A percentile compares a stretch with the other conserved stretches of the same genome.
Evolutionary conservation across 148 eudicot genomes (phyloP).

Genomic region (Nepenthes mirabilis): DNA sequence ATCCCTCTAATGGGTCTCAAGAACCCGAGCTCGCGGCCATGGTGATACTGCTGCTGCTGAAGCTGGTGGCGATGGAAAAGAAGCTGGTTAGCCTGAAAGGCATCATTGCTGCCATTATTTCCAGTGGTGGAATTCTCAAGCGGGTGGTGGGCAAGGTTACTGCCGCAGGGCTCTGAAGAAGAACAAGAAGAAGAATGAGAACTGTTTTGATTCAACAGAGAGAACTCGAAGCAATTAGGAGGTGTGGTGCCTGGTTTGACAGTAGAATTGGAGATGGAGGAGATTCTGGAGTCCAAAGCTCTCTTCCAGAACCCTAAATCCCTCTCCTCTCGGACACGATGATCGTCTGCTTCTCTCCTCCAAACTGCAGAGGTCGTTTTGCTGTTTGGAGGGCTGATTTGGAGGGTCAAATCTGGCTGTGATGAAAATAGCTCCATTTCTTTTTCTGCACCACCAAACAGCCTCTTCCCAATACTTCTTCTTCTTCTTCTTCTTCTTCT

Average conservation of each 20-base stretch:
- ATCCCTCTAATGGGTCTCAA: conserved; percentile 80
- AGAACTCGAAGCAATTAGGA: conserved; percentile 11
- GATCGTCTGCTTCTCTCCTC: conserved; percentile 3
- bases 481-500: neutral
- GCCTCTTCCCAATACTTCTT: neutral
- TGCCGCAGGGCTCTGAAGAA: conserved; percentile 3
- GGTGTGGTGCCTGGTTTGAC: conserved; percentile 1
- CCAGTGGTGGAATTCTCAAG: conserved; percentile 1
- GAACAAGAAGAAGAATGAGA: neutral
- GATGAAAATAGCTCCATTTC: conserved; percentile 89
- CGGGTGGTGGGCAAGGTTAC: no score
- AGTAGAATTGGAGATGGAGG: conserved; percentile 11
- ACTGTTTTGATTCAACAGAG: neutral
- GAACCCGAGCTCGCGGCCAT: conserved; percentile 22
- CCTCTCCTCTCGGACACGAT: conserved; percentile 7
- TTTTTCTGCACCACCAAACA: neutral
- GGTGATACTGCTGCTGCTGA: neutral
- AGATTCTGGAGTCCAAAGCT: conserved; percentile 30
- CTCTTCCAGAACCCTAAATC: conserved; percentile 56
- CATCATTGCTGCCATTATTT: neutral
- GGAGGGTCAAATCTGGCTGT: conserved; percentile 88
- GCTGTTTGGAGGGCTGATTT: conserved; percentile 80
- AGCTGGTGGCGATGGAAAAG: neutral
- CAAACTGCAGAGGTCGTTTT: conserved; percentile 28
- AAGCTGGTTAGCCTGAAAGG: neutral